Percentiles rank a stretch among this genome's conserved stretches.
These are phyloP conservation scores for Wickerhamomyces tratensis DNA, from an alignment of 805 yeast species.

Conservation along the genomic window DNA sequence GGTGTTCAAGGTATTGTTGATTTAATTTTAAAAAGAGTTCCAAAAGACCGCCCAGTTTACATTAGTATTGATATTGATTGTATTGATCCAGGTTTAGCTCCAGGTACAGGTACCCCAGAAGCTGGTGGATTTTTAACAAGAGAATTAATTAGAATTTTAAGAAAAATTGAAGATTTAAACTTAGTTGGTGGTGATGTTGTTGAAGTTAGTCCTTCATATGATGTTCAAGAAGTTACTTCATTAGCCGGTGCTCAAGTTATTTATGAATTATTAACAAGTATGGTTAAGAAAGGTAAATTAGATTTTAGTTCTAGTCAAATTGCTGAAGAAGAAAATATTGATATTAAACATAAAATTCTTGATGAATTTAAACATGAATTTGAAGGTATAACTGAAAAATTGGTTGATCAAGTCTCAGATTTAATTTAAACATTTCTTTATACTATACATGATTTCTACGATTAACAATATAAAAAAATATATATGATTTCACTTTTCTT, in stretches of 20 bases:
- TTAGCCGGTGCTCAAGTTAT: constrained; percentile 66
- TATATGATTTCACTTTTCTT: no score
- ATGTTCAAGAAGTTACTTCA: constrained; percentile 55
- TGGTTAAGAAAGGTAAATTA: constrained; percentile 53
- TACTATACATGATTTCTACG: no score
- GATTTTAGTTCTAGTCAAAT: not conserved
- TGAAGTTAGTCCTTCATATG: constrained; percentile 62
- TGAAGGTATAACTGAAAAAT: not conserved
- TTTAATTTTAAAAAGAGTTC: constrained; percentile 44
- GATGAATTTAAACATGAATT: not conserved
- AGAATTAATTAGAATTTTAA: constrained; percentile 49
- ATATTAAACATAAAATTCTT: not conserved
- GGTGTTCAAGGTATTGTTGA: constrained; percentile 53
- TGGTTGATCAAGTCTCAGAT: not conserved
- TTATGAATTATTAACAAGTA: constrained; percentile 60
- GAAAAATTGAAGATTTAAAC: constrained; percentile 49
- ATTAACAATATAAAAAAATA: no score
- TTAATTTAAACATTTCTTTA: not conserved
- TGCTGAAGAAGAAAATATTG: not conserved
- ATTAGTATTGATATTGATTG: constrained; percentile 75
- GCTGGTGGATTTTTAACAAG: constrained; percentile 66
- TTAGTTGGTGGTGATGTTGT: constrained; percentile 72
- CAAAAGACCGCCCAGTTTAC: constrained; percentile 59
- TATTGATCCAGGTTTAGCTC: constrained; percentile 64
- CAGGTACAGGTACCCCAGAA: constrained; percentile 77